phyloP scores from a whole-genome alignment of 257 asterid genomes.

The Echites panduratus region DNA sequence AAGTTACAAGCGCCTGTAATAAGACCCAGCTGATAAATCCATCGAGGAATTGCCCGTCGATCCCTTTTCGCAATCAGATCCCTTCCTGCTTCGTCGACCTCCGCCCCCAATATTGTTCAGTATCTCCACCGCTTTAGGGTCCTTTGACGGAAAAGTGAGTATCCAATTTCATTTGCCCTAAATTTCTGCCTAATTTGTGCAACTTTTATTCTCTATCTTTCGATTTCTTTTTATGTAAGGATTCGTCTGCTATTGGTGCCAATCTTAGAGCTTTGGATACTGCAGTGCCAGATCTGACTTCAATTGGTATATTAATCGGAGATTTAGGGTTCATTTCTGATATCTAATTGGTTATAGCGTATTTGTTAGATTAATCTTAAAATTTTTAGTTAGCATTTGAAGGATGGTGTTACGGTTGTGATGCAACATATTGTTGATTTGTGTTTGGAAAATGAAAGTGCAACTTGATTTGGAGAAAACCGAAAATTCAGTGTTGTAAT shows the following conservation, averaged over 20 bases:
- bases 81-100: not conserved
- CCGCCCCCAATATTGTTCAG: not conserved
- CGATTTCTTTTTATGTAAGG: not conserved
- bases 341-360: not conserved
- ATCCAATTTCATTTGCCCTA: not conserved
- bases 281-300: constrained; percentile 11
- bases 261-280: not conserved
- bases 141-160: constrained; percentile 3
- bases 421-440: not conserved
- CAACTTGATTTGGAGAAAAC: not conserved
- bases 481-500: not conserved
- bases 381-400: not conserved
- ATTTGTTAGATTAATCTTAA: not conserved
- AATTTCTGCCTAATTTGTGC: not conserved
- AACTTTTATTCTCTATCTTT: not conserved
- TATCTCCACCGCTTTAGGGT: constrained; percentile 8
- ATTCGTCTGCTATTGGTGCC: not conserved
- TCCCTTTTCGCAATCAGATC: not conserved
- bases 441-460: not conserved
- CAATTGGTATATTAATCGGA: not conserved
- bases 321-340: constrained; percentile 9
- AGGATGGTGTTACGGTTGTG: not conserved
- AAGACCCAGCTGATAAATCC: not conserved
- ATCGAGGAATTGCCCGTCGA: not conserved
- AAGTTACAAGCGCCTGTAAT: not conserved